Percentiles rank a stretch among this genome's conserved stretches.
phyloP scores from a whole-genome alignment of 2,329 filamentous ascomycete species.

The Periglandula ipomoeae region DNA sequence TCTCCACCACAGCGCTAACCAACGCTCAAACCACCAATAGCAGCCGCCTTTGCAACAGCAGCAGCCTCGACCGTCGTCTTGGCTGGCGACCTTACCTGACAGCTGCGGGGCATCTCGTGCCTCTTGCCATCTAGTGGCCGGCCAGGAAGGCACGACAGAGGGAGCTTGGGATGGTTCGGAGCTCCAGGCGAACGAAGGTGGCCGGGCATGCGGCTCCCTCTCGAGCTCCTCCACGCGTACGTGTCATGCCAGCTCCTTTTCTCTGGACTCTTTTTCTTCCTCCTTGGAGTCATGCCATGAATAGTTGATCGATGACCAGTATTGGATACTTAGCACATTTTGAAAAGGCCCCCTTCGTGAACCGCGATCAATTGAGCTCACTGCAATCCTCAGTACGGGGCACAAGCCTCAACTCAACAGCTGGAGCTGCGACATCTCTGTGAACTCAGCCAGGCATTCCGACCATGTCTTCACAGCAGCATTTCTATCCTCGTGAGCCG shows the following conservation, averaged over 20 bases:
- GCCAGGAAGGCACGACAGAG: background rate
- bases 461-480: slow-evolving; percentile 30
- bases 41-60: background rate
- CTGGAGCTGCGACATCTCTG: background rate
- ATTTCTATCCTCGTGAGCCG: slow-evolving; percentile 39
- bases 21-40: background rate
- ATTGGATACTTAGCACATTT: background rate
- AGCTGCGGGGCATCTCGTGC: background rate
- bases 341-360: background rate
- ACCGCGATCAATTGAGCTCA: background rate
- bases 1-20: background rate
- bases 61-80: no score
- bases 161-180: no score
- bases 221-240: no score
- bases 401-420: background rate
- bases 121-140: background rate
- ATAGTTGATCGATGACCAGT: background rate
- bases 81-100: background rate
- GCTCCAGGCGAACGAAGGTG: no score
- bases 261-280: background rate
- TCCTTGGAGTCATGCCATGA: background rate
- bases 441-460: background rate
- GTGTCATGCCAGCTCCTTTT: background rate
- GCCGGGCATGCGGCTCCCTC: no score
- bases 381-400: background rate